Evolutionary conservation across 441 rosid species (phyloP).

Genomic region (Raphanus hybrid): DNA sequence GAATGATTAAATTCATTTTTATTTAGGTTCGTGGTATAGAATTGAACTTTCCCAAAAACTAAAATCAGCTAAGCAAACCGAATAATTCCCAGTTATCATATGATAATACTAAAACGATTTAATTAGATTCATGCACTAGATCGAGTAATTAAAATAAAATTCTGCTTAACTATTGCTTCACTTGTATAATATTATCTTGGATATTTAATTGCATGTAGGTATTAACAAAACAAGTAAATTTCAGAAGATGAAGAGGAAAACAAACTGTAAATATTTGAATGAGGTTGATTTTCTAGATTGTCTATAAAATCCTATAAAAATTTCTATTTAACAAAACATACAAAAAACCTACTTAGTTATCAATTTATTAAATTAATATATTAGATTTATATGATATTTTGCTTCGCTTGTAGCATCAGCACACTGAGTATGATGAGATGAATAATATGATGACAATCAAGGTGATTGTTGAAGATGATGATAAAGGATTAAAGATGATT

Average conservation of each 20-base stretch:
- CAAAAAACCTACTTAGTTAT: background rate
- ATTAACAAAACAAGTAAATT: constrained; percentile 11
- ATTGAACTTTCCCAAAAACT: background rate
- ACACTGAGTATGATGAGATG: constrained; percentile 36
- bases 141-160: background rate
- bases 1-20: background rate
- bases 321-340: background rate
- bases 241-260: background rate
- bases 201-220: background rate
- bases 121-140: background rate
- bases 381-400: constrained; percentile 25
- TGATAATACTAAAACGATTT: background rate
- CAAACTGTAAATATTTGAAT: background rate
- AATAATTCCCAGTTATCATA: constrained; percentile 11
- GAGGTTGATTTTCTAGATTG: background rate
- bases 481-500: constrained; percentile 8
- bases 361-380: background rate
- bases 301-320: background rate
- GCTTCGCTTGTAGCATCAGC: constrained; percentile 50
- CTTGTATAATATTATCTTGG: constrained; percentile 4
- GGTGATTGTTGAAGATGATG: constrained; percentile 19
- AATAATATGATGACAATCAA: constrained; percentile 30
- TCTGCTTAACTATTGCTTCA: background rate
- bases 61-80: background rate
- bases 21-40: constrained; percentile 1